Percentiles rank a stretch among this genome's conserved stretches.
phyloP scores from a whole-genome alignment of 805 yeast species.

The Saccharomycopsis malanga region DNA sequence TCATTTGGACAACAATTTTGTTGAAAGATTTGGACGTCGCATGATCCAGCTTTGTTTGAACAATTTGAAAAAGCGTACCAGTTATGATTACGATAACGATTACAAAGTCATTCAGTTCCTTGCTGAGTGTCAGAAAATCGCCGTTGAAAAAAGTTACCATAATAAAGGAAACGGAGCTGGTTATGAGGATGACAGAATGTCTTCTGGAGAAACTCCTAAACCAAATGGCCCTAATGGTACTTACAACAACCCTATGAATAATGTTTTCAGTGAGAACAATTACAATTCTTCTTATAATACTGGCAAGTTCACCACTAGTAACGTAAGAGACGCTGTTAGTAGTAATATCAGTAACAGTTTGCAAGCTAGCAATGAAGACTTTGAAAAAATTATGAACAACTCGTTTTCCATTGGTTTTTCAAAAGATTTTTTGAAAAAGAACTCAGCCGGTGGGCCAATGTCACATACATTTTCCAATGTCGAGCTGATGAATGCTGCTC shows the following conservation, averaged over 20 bases:
- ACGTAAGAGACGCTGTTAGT: background rate
- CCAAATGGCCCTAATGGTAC: background rate
- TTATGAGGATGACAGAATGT: no score
- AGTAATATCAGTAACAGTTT: background rate
- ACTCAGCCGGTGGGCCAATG: background rate
- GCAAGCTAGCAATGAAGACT: background rate
- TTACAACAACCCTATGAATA: background rate
- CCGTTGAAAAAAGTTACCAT: background rate
- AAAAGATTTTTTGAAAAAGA: background rate
- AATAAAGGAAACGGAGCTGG: background rate
- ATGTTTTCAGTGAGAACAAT: background rate
- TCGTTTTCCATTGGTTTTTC: background rate
- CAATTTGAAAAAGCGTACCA: slow-evolving; percentile 2
- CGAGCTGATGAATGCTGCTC: no score
- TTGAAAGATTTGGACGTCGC: slow-evolving; percentile 11
- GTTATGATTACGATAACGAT: slow-evolving; percentile 11
- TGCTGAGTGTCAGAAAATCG: background rate
- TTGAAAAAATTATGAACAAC: background rate
- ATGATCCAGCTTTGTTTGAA: slow-evolving; percentile 12
- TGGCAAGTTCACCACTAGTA: background rate
- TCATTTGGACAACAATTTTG: slow-evolving; percentile 5
- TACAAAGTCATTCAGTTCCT: slow-evolving; percentile 3
- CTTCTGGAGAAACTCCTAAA: no score
- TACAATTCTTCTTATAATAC: background rate
- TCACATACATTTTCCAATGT: background rate